Conservation (phyloP, 2,329 filamentous ascomycete species). For the Stenocarpella maydis region DNA sequence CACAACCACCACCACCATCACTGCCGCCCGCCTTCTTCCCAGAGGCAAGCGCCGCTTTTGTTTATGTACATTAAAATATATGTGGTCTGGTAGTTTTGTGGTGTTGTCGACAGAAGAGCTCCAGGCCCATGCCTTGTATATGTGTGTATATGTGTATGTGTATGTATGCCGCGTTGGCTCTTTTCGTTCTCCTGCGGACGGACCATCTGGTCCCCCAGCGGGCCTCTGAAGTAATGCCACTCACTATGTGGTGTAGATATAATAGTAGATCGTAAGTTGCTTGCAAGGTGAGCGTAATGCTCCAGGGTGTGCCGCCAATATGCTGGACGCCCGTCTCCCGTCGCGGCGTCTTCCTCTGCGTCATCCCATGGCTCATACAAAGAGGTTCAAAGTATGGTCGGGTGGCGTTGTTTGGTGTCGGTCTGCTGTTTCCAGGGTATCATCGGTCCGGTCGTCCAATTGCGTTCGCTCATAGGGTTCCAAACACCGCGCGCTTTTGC, state of each 20-base stretch:
- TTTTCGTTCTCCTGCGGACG: neutral
- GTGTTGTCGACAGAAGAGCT: constrained; percentile 20
- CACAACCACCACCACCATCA: neutral
- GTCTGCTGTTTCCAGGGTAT: constrained; percentile 22
- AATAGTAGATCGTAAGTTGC: neutral
- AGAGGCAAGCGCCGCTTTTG: neutral
- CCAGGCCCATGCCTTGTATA: constrained; percentile 18
- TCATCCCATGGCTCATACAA: neutral
- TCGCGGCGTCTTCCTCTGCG: neutral
- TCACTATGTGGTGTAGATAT: neutral
- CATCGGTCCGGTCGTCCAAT: constrained; percentile 4
- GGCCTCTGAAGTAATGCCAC: neutral
- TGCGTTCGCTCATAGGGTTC: constrained; percentile 2
- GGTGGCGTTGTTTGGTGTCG: neutral
- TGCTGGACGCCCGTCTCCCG: neutral
- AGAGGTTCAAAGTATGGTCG: neutral
- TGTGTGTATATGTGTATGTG: neutral
- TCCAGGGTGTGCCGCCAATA: constrained; percentile 1
- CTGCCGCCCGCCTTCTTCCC: neutral
- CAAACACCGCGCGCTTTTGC: neutral
- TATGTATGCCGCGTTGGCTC: constrained; percentile 1
- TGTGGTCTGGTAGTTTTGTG: neutral
- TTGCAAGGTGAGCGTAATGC: neutral
- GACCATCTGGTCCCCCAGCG: neutral
- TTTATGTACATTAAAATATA: constrained; percentile 25